Evolutionary conservation across 495 filamentous ascomycete species (phyloP).

Genomic region (Echria macrotheca): DNA sequence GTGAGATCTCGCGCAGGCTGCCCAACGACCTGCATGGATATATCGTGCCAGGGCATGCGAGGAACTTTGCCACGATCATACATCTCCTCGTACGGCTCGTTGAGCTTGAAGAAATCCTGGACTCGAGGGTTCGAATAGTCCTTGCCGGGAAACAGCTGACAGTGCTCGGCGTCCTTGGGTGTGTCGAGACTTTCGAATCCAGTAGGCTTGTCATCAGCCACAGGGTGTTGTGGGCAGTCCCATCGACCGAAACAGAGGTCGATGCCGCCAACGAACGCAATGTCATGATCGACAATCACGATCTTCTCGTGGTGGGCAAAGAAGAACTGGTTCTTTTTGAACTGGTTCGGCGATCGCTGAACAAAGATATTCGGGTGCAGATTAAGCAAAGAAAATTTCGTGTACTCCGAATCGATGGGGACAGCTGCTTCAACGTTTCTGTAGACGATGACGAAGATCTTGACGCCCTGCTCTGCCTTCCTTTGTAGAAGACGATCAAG

Average conservation of each 20-base stretch:
- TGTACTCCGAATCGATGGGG: constrained; percentile 98
- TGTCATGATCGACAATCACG: constrained; percentile 88
- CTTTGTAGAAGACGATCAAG: constrained; percentile 89
- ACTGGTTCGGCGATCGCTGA: constrained; percentile 92
- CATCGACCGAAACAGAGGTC: constrained; percentile 97
- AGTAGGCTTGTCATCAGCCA: constrained; percentile 90
- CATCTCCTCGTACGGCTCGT: constrained; percentile 98
- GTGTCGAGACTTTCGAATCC: constrained; percentile 71
- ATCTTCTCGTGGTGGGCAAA: constrained; percentile 99
- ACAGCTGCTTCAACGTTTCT: constrained; percentile 97
- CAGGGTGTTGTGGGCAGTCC: constrained; percentile 89
- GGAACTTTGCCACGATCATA: constrained; percentile 85
- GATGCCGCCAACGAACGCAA: constrained; percentile 94
- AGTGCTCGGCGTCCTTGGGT: constrained; percentile 87
- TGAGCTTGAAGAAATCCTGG: constrained; percentile 87
- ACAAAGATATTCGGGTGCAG: constrained; percentile 95
- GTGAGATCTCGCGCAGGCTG: constrained; percentile 93
- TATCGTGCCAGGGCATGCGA: constrained; percentile 98
- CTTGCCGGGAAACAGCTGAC: constrained; percentile 96
- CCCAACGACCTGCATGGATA: constrained; percentile 96
- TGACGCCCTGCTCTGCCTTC: constrained; percentile 92
- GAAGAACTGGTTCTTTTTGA: constrained; percentile 99
- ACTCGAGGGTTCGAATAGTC: constrained; percentile 97
- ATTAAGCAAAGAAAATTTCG: constrained; percentile 94
- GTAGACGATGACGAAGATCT: constrained; percentile 98